Evolutionary conservation across 1,284 basidiomycete species (phyloP).

Genomic region (Polyporus tsugae): DNA sequence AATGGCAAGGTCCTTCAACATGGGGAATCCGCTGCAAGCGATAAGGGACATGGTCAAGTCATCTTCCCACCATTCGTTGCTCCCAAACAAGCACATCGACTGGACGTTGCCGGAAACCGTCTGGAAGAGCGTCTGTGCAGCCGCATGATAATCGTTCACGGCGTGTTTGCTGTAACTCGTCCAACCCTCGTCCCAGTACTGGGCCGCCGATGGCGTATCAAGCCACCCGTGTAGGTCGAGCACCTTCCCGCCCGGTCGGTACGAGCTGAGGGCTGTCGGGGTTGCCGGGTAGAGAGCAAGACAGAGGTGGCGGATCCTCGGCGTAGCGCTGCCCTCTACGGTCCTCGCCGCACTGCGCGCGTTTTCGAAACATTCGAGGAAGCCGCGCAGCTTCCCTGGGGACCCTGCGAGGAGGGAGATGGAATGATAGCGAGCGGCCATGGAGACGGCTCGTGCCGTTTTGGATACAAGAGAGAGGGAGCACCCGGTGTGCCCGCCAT

Average conservation of each 20-base stretch:
- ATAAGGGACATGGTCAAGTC: background rate
- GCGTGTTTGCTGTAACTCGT: background rate
- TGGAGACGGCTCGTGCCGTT: conserved; percentile 8
- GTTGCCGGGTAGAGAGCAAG: conserved; percentile 5
- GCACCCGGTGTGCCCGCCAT: conserved; percentile 15
- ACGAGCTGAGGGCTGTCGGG: background rate
- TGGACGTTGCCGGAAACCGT: background rate
- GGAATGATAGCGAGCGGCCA: conserved; percentile 15
- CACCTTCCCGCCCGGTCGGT: background rate
- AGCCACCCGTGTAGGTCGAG: background rate
- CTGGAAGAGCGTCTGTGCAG: background rate
- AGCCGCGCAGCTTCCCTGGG: background rate
- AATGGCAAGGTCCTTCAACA: conserved; percentile 3
- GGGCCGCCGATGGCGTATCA: background rate
- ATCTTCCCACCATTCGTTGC: background rate
- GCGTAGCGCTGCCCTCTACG: background rate
- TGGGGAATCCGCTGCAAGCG: conserved; percentile 9
- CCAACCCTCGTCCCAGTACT: background rate
- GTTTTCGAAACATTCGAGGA: conserved; percentile 1
- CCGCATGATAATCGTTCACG: background rate
- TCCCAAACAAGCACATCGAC: conserved; percentile 12
- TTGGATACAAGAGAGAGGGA: conserved; percentile 18
- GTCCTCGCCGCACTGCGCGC: conserved; percentile 3
- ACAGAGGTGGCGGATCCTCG: conserved; percentile 20
- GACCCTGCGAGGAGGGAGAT: conserved; percentile 17